phyloP scores from a whole-genome alignment of 2,329 filamentous ascomycete genomes.

The Chaetomium globosum region DNA sequence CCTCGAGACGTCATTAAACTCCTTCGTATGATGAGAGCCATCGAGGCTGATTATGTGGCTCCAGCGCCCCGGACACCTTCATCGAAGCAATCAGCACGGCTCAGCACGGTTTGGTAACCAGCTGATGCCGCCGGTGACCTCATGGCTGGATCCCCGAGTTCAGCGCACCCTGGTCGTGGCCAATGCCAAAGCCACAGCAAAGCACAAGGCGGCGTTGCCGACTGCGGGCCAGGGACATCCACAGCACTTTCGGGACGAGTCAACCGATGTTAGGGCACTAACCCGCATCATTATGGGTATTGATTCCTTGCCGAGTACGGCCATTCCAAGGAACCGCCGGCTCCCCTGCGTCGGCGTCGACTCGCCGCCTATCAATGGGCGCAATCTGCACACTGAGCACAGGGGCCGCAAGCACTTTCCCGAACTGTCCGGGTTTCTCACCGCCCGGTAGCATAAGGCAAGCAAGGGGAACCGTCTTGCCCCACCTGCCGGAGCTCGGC shows the following conservation, averaged over 20 bases:
- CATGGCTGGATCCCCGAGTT: neutral
- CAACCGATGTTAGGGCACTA: slow-evolving; percentile 20
- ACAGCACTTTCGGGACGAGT: slow-evolving; percentile 1
- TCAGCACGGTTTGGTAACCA: neutral
- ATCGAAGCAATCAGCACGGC: neutral
- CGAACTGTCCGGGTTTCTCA: slow-evolving; percentile 31
- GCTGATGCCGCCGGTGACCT: neutral
- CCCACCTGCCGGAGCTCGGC: slow-evolving; percentile 6
- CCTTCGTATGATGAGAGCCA: neutral
- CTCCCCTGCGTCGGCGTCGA: slow-evolving; percentile 21
- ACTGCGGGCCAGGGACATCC: neutral
- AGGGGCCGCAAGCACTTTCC: slow-evolving; percentile 28
- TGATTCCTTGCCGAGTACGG: slow-evolving; percentile 6
- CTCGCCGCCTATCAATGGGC: slow-evolving; percentile 27
- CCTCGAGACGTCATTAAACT: slow-evolving; percentile 11
- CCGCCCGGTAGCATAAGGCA: slow-evolving; percentile 31
- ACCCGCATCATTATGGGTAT: slow-evolving; percentile 16
- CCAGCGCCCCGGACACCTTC: neutral
- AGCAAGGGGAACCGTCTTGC: slow-evolving; percentile 16
- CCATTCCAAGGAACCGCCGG: slow-evolving; percentile 26
- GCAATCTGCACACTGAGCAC: slow-evolving; percentile 26
- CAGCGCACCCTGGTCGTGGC: neutral
- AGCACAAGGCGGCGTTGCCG: neutral
- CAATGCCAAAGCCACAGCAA: neutral
- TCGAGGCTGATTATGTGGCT: slow-evolving; percentile 1